Evolutionary conservation across 2,329 filamentous ascomycete genomes (phyloP).

Genomic region (Magnaporthiopsis incrustans): DNA sequence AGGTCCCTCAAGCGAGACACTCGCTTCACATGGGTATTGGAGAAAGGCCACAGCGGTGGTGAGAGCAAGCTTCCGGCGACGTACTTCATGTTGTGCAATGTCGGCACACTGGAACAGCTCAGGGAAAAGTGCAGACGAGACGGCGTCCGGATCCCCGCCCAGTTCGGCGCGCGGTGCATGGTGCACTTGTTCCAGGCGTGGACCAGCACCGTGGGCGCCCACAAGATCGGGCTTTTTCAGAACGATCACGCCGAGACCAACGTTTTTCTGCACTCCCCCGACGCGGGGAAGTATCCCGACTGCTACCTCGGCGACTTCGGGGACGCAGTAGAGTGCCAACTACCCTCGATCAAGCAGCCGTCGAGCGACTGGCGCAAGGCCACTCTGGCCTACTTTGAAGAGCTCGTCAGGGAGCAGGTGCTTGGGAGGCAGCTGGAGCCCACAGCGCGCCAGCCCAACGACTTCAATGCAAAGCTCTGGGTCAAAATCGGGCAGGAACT

Average conservation of each 20-base stretch:
- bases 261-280: background rate
- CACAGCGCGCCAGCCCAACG: no score
- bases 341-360: no score
- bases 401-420: background rate
- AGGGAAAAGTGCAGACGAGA: background rate
- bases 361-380: background rate
- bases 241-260: background rate
- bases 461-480: no score
- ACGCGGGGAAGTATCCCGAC: background rate
- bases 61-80: background rate
- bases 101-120: background rate
- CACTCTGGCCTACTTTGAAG: background rate
- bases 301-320: constrained; percentile 4
- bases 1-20: background rate
- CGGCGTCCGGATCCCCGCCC: background rate
- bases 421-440: background rate
- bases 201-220: background rate
- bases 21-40: background rate
- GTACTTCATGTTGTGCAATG: background rate
- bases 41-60: no score
- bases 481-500: no score
- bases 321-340: background rate
- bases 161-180: background rate
- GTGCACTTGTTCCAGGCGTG: background rate
- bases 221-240: background rate